Conservation (phyloP, 75 land plant species). For the Picea sitchensis region DNA sequence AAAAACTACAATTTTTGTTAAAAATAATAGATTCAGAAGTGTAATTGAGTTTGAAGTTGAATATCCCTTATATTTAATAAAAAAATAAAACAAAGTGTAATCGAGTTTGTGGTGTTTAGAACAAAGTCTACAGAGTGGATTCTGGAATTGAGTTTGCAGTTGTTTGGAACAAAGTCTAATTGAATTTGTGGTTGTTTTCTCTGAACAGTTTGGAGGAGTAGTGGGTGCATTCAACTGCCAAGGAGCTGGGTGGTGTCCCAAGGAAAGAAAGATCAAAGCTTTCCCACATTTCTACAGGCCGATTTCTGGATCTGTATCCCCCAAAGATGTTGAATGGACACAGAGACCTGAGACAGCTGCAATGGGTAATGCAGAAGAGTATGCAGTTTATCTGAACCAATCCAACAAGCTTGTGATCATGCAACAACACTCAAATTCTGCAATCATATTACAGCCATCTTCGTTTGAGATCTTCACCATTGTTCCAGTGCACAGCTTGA, state of each 20-base stretch:
- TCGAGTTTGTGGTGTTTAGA: too few relatives aligned
- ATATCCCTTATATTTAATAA: too few relatives aligned
- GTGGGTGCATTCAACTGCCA: constrained; percentile 67
- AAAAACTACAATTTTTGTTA: too few relatives aligned
- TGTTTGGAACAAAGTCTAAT: too few relatives aligned
- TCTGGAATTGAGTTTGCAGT: too few relatives aligned
- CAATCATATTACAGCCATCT: constrained; percentile 30
- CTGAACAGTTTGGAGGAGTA: constrained; percentile 51
- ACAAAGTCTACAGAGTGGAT: too few relatives aligned
- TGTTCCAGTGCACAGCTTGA: constrained; percentile 14
- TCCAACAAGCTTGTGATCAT: constrained; percentile 17
- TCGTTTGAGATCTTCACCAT: constrained; percentile 48
- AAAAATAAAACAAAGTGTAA: too few relatives aligned
- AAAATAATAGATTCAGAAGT: too few relatives aligned
- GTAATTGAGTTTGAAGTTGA: too few relatives aligned
- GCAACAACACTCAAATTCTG: background rate
- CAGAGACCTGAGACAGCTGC: constrained; percentile 25
- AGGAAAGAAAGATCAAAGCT: constrained; percentile 41
- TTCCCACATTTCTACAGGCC: constrained; percentile 45
- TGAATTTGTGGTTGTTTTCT: background rate
- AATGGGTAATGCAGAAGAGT: constrained; percentile 35
- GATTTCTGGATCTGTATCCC: constrained; percentile 23
- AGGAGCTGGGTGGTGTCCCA: constrained; percentile 56
- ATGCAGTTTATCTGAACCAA: constrained; percentile 37
- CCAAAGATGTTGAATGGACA: constrained; percentile 50